Conservation (phyloP, 805 yeast species). For the Hanseniaspora taiwanica region DNA sequence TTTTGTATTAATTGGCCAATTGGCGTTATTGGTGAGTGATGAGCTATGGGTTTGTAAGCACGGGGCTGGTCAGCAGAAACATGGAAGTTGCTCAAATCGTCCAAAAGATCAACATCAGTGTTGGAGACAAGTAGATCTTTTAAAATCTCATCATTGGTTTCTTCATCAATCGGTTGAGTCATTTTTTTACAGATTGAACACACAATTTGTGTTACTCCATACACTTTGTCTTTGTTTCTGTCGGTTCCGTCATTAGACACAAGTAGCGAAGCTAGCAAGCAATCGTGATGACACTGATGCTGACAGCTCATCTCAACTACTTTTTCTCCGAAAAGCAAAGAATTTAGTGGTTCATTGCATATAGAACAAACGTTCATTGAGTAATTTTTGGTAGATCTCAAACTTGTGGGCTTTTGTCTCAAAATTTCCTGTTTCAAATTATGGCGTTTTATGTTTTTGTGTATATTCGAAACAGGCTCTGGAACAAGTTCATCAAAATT, state of each 20-base stretch:
- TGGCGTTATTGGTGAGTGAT: neutral
- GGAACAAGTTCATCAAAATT: slow-evolving; percentile 10
- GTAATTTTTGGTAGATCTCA: slow-evolving; percentile 14
- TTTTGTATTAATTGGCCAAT: neutral
- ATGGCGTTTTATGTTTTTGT: slow-evolving; percentile 5
- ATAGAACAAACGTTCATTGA: slow-evolving; percentile 26
- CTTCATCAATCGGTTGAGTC: slow-evolving; percentile 19
- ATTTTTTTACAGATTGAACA: slow-evolving; percentile 15
- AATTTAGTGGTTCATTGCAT: slow-evolving; percentile 31
- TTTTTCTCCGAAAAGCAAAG: slow-evolving; percentile 30
- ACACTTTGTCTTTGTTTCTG: no score
- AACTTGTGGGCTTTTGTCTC: slow-evolving; percentile 3
- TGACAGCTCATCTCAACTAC: slow-evolving; percentile 29
- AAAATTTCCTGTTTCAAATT: neutral
- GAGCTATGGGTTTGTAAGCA: no score
- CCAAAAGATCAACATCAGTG: neutral
- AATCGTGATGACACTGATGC: slow-evolving; percentile 33
- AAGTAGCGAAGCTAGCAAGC: slow-evolving; percentile 21
- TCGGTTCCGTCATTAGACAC: no score
- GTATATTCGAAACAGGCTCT: slow-evolving; percentile 9
- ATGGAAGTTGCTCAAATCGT: neutral
- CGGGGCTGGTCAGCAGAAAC: no score
- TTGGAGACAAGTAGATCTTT: slow-evolving; percentile 1
- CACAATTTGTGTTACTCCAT: no score
- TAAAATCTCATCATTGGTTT: slow-evolving; percentile 15